Base-by-base conservation (phyloP, 140 eudicot species). In the Flaveria floridana region DNA sequence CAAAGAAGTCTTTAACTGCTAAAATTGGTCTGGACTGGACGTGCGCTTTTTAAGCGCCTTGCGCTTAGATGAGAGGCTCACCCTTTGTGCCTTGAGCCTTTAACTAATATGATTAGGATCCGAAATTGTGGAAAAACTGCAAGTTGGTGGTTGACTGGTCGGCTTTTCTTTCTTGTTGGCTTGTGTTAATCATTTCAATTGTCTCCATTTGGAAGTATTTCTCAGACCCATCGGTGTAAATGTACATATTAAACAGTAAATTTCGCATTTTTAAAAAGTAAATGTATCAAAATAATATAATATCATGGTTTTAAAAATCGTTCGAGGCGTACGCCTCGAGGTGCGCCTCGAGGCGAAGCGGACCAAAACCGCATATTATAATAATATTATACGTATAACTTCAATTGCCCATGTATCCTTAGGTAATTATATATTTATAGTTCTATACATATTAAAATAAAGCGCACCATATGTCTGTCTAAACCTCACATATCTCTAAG, bases 191-290 rank as follows among this genome's bases (percentile, higher is more conserved):
- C 30, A 70, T 46, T 44, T 9, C 42, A 19, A 3, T 46, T 70
- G 53, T 67, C 75, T 68, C 19, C 37, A 41, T 30, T 44, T 15
- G 39, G 56, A 67, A 53, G 46, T 37, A 18, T 34, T 65, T 65
- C 44, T 76, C 16, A 51, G 37, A 39, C 25, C 67, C 46, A 15
- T 20, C 16, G 15, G 57, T 46, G 25, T 69, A 42, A 57, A 7
- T 78, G 56, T 70, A 47, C 50, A 20, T 64, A 47, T 26, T n/a
- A 56, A 74, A 63, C 50, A 26, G 28, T 57, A 57, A 63, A 74
- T 12, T 74, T 74, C n/a, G 72, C 55, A 34, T 47, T 47, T 48
- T 46, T 28, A 46, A 57, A 57, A 58, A 57, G 52, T 37, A 34
- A 51, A 3, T 37, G 48, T 51, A 20, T 25, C 4, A 37, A 65